A percentile compares a stretch with the other conserved stretches of the same genome.
Evolutionary conservation across 495 filamentous ascomycete species (phyloP).

Genomic region (Schizothecium vesticola): DNA sequence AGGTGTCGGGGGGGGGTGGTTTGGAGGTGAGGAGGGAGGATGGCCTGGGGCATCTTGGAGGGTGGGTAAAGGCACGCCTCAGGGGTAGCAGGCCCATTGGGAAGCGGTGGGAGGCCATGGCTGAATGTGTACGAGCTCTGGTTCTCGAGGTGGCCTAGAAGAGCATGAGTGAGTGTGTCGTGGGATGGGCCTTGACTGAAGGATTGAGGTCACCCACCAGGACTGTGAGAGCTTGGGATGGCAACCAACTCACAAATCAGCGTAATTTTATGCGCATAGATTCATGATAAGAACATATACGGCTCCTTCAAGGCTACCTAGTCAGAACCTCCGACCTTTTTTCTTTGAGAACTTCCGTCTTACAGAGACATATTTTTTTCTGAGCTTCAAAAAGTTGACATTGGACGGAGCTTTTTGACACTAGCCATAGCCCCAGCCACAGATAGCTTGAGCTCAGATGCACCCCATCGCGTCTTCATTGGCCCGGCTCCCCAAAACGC

Average conservation of each 20-base stretch:
- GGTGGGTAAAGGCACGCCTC: constrained; percentile 14
- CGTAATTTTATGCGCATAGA: background rate
- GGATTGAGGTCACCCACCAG: background rate
- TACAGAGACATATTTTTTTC: background rate
- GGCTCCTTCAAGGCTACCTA: background rate
- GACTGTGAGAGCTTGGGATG: background rate
- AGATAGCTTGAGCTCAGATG: background rate
- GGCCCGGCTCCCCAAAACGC: background rate
- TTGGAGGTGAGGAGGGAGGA: background rate
- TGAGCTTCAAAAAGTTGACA: background rate
- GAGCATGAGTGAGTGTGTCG: background rate
- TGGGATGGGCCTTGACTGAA: background rate
- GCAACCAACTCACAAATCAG: background rate
- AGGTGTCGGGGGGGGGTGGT: constrained; percentile 9
- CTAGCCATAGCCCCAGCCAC: background rate
- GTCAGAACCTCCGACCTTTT: background rate
- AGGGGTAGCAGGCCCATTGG: constrained; percentile 13
- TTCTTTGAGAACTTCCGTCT: background rate
- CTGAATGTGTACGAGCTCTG: background rate
- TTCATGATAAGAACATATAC: background rate
- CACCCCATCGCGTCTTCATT: background rate
- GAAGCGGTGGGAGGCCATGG: constrained; percentile 15
- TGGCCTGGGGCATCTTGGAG: background rate
- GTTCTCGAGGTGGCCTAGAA: background rate
- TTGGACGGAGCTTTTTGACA: background rate